A percentile compares a stretch with the other conserved stretches of the same genome.
Evolutionary conservation across 2,329 filamentous ascomycete species (phyloP).

Genomic region (Nemania diffusa): DNA sequence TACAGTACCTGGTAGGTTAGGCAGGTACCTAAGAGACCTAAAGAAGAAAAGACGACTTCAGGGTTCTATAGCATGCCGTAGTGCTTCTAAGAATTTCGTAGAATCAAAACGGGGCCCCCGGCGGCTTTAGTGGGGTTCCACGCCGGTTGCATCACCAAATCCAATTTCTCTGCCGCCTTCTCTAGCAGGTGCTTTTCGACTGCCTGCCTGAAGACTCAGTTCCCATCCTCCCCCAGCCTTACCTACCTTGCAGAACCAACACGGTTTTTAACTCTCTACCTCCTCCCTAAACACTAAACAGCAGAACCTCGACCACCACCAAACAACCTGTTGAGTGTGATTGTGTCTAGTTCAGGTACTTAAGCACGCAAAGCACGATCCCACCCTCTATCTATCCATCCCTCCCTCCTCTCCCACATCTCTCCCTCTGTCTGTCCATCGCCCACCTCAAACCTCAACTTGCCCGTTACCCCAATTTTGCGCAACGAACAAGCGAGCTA

Average conservation of each 20-base stretch:
- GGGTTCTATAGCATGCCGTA: constrained; percentile 25
- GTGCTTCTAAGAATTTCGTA: constrained; percentile 41
- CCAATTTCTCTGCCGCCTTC: constrained; percentile 25
- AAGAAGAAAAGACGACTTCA: background rate
- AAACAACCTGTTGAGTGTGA: background rate
- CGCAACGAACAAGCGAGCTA: background rate
- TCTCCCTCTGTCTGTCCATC: background rate
- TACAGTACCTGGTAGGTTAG: background rate
- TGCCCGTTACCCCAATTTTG: constrained; percentile 23
- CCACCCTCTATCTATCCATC: background rate
- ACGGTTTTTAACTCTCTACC: background rate
- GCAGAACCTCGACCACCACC: background rate
- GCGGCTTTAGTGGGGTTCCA: constrained; percentile 37
- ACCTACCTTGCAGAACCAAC: constrained; percentile 11
- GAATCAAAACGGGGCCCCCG: constrained; percentile 36
- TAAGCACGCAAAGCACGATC: background rate
- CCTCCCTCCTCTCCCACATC: background rate
- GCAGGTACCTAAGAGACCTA: background rate
- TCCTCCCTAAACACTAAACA: background rate
- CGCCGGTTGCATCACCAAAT: constrained; percentile 40
- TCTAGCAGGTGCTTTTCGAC: constrained; percentile 3
- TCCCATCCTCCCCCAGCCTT: constrained; percentile 32
- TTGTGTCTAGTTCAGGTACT: background rate
- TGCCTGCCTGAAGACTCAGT: background rate
- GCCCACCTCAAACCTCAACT: background rate